Percentiles rank a stretch among this genome's conserved stretches.
Conservation (phyloP, 495 filamentous ascomycete genomes). For the Friedmanniomyces endolithicus region DNA sequence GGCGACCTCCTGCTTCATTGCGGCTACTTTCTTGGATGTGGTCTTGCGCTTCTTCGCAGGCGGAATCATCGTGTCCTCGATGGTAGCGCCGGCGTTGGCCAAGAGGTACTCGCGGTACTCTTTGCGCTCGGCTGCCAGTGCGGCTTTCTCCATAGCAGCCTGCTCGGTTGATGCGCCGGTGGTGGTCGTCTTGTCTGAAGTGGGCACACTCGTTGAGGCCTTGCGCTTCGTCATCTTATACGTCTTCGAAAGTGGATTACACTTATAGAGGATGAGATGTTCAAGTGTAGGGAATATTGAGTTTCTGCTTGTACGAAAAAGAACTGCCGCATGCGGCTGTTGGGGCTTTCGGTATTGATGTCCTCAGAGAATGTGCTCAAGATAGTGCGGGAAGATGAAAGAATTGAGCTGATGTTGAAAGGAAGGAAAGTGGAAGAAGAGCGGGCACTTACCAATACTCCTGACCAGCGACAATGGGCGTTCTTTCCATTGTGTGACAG, state of each 20-base stretch:
- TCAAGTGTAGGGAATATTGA: neutral
- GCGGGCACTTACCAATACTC: too few relatives aligned
- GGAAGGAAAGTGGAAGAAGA: too few relatives aligned
- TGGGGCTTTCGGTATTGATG: neutral
- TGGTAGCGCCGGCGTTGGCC: neutral
- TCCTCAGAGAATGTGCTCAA: neutral
- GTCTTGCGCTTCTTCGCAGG: constrained; percentile 1
- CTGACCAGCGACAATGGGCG: too few relatives aligned
- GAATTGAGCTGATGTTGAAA: too few relatives aligned
- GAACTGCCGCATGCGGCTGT: neutral
- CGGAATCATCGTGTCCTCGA: neutral
- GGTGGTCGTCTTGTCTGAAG: neutral
- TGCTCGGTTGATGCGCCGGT: neutral
- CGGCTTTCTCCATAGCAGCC: neutral
- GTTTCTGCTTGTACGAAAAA: neutral
- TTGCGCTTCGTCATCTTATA: neutral
- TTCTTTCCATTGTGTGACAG: too few relatives aligned
- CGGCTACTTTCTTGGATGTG: neutral
- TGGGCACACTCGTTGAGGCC: neutral
- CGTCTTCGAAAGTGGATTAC: neutral
- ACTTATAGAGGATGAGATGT: neutral
- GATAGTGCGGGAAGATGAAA: too few relatives aligned
- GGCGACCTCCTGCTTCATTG: neutral
- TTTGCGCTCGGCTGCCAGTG: neutral
- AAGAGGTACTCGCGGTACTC: constrained; percentile 5